A percentile compares a stretch with the other conserved stretches of the same genome.
Conservation (phyloP, 2,329 filamentous ascomycete species). For the Fonsecaea multimorphosa region DNA sequence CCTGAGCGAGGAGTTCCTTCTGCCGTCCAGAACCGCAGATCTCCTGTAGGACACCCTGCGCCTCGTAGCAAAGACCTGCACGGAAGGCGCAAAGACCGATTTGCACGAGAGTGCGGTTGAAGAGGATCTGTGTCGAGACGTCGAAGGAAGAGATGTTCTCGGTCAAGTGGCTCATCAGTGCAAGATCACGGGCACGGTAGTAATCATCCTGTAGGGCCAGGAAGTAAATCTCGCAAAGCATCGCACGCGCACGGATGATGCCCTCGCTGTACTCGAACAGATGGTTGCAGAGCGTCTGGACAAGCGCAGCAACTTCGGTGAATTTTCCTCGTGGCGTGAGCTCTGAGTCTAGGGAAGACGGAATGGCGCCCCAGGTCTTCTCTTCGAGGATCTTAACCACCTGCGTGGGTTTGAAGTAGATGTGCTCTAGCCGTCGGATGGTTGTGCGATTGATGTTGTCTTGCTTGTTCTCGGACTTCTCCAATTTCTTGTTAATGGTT, state of each 20-base stretch:
- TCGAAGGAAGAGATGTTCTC: slow-evolving; percentile 98
- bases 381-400: slow-evolving; percentile 94
- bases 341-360: slow-evolving; percentile 71
- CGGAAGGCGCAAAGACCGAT: slow-evolving; percentile 98
- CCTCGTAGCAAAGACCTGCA: slow-evolving; percentile 93
- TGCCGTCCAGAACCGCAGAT: slow-evolving; percentile 97
- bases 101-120: slow-evolving; percentile 97
- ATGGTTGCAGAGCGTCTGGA: slow-evolving; percentile 90
- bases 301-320: slow-evolving; percentile 73
- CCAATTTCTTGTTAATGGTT: slow-evolving; percentile 69
- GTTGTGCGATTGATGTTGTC: slow-evolving; percentile 90
- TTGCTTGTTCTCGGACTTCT: slow-evolving; percentile 74
- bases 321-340: slow-evolving; percentile 76
- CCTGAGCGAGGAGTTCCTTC: slow-evolving; percentile 96
- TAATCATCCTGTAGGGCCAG: slow-evolving; percentile 96
- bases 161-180: slow-evolving; percentile 99
- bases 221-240: slow-evolving; percentile 99
- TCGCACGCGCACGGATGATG: slow-evolving; percentile 92
- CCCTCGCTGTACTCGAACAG: slow-evolving; percentile 93
- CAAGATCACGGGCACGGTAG: slow-evolving; percentile 97
- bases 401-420: slow-evolving; percentile 98
- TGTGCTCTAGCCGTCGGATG: slow-evolving; percentile 92
- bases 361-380: slow-evolving; percentile 85
- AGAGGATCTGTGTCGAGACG: slow-evolving; percentile 95
- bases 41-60: slow-evolving; percentile 95